phyloP scores from a whole-genome alignment of 202 grass and related monocot genomes.

The Hordeum pubiflorum region DNA sequence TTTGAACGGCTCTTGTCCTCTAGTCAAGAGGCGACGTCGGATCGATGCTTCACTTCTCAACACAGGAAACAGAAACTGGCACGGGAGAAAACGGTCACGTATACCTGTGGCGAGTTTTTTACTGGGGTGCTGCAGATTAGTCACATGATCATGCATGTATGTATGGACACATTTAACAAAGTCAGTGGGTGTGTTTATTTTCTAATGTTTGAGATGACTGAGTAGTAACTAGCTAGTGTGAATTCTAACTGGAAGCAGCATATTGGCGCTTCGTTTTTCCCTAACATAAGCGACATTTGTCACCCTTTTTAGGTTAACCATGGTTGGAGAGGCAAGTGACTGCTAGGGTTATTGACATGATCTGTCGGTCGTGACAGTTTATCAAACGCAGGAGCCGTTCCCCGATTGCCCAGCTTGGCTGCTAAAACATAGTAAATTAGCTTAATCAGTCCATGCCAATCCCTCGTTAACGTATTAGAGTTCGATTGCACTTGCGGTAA shows the following conservation, averaged over 20 bases:
- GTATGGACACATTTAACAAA: neutral
- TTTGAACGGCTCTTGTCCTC: constrained; percentile 3
- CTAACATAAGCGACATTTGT: neutral
- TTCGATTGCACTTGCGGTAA: neutral
- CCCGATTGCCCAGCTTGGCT: neutral
- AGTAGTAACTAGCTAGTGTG: neutral
- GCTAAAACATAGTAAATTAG: neutral
- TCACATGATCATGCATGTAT: neutral
- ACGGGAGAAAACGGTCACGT: neutral
- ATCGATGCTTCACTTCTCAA: neutral
- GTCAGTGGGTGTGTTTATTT: neutral
- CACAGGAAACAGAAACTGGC: neutral
- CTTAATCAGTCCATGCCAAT: neutral
- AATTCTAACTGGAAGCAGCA: neutral
- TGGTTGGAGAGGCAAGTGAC: neutral
- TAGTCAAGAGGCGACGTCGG: constrained; percentile 24
- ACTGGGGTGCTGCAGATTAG: neutral
- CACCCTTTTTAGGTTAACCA: neutral
- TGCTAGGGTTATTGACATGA: neutral
- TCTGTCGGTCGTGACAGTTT: neutral
- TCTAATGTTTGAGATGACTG: neutral
- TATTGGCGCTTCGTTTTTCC: neutral
- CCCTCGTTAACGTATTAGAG: neutral
- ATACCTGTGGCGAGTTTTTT: neutral
- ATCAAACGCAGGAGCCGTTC: neutral